Evolutionary conservation across 2,329 filamentous ascomycete species (phyloP), one percentile per base, ranked within the genome.

Genomic region (Rutstroemia sydowiana): DNA sequence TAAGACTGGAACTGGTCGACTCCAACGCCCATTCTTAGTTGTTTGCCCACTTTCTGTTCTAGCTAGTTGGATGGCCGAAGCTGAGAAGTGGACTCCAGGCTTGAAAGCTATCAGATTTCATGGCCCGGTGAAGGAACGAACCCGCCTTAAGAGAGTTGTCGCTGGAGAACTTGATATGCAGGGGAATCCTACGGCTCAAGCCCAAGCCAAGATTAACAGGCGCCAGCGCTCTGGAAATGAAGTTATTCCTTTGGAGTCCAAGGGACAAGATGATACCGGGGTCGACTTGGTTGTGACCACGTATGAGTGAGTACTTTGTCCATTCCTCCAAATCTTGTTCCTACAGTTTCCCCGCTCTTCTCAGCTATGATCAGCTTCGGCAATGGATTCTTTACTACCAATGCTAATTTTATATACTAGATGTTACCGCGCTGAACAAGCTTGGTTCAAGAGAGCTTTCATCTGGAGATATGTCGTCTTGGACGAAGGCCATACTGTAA

Each of bases 381-480:
- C 10, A n/a, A 37, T 9, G 14, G n/a, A 18, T n/a, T 14, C 13
- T 37, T 37, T 14, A 18, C 3, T 34, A 45, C 28, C 18, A 31
- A 39, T 47, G 5, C 20, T 47, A 39, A 37, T 11, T 7, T 7
- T 5, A 16, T 4, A 37, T 26, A 36, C 4, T 32, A 48, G 46
- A 2, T 21, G 69, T 0, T 72, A 75, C 48, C 62, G 68, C 4
- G 60, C 66, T 1, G 75, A 77, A 50, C 67, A 73, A 31, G 56
- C 57, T 9, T 78, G 75, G 73, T 73, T 79, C 59, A 72, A 73
- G 56, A 68, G 69, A 13, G 68, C 73, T 0, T 80, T 74, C 39
- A 66, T 73, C 0, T 79, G 75, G 75, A 66, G 69, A 51, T 77
- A 75, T 58, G 68, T 73, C n/a, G 71, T 78, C 2, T 66, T 78